These are phyloP conservation scores for Lipomyces yamadae DNA, from an alignment of 805 yeast genomes.

Conservation along the genomic window DNA sequence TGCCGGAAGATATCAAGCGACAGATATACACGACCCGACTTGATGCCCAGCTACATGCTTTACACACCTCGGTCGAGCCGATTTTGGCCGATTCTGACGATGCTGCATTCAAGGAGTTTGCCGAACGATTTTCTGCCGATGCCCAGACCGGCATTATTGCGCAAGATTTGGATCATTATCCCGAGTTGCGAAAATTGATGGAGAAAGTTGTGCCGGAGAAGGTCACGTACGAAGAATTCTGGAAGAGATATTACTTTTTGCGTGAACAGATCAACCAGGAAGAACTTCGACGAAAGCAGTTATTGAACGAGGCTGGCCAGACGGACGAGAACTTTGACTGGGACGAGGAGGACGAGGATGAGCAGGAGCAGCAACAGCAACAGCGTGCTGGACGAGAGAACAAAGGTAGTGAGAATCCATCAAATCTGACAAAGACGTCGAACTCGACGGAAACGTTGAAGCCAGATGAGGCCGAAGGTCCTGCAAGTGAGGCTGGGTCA, in stretches of 20 bases:
- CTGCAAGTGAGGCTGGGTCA: conserved; percentile 22
- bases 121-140: conserved; percentile 52
- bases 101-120: conserved; percentile 47
- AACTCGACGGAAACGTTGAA: conserved; percentile 25
- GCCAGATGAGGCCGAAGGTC: conserved; percentile 7
- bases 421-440: conserved; percentile 24
- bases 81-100: conserved; percentile 48
- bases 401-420: conserved; percentile 10
- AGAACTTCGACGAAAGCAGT: conserved; percentile 68
- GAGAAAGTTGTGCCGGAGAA: conserved; percentile 68
- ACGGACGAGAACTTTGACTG: conserved; percentile 55
- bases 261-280: conserved; percentile 59
- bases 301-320: conserved; percentile 52
- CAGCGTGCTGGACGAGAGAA: conserved; percentile 40
- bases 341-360: conserved; percentile 51
- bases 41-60: conserved; percentile 63
- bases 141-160: conserved; percentile 58
- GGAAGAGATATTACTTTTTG: conserved; percentile 71
- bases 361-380: conserved; percentile 42
- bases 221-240: conserved; percentile 65
- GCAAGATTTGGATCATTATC: conserved; percentile 53
- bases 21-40: conserved; percentile 50
- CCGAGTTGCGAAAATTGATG: conserved; percentile 60
- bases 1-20: conserved; percentile 33
- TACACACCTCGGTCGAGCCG: conserved; percentile 56